phyloP scores from a whole-genome alignment of 2,329 filamentous ascomycete genomes.

The Ampelomyces quisqualis region DNA sequence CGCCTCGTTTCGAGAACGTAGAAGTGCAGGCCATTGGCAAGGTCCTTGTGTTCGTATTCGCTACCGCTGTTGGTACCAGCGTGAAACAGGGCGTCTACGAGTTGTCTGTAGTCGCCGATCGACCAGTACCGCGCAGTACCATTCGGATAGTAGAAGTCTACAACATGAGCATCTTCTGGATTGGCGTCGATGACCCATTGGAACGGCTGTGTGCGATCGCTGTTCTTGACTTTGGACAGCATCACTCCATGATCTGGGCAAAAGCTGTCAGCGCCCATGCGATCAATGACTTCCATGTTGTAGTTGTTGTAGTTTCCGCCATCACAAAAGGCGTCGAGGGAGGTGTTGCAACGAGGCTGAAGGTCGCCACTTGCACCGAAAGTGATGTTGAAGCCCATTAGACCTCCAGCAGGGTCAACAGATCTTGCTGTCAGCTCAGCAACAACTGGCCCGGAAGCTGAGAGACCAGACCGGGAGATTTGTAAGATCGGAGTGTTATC shows the following conservation, averaged over 20 bases:
- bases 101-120: slow-evolving; percentile 56
- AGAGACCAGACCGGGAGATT: slow-evolving; percentile 49
- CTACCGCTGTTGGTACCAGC: slow-evolving; percentile 56
- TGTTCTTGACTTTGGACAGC: slow-evolving; percentile 56
- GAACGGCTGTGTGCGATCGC: slow-evolving; percentile 48
- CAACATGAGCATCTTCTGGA: slow-evolving; percentile 53
- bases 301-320: slow-evolving; percentile 55
- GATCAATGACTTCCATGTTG: slow-evolving; percentile 56
- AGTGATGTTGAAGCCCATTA: slow-evolving; percentile 53
- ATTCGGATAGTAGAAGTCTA: slow-evolving; percentile 55
- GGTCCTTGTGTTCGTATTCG: slow-evolving; percentile 53
- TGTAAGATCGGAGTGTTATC: slow-evolving; percentile 48
- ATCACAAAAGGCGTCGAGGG: slow-evolving; percentile 52
- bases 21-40: slow-evolving; percentile 52
- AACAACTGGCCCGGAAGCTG: slow-evolving; percentile 48
- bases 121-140: slow-evolving; percentile 52
- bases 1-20: slow-evolving; percentile 52
- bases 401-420: slow-evolving; percentile 44
- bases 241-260: slow-evolving; percentile 55
- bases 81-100: slow-evolving; percentile 58
- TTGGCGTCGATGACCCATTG: slow-evolving; percentile 59
- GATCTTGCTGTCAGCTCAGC: slow-evolving; percentile 53
- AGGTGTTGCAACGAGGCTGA: slow-evolving; percentile 48
- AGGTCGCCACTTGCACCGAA: slow-evolving; percentile 48
- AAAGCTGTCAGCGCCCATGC: slow-evolving; percentile 58